Conservation (phyloP, 2,329 filamentous ascomycete species). For the Monilinia laxa region DNA sequence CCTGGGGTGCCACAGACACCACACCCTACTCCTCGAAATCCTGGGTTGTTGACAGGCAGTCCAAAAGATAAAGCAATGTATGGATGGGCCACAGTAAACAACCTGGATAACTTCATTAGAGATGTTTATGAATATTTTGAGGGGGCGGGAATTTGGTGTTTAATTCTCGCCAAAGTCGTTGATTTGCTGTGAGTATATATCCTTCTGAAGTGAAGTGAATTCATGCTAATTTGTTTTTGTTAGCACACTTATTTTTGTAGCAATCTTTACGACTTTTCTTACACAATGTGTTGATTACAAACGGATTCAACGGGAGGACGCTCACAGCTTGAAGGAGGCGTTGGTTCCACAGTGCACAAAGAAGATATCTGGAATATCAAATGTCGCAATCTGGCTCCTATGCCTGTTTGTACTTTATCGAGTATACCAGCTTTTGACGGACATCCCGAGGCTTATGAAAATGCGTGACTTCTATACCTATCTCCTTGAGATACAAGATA, state of each 20-base stretch:
- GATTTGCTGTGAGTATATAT: conserved; percentile 53
- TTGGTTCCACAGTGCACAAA: conserved; percentile 59
- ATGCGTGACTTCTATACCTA: conserved; percentile 71
- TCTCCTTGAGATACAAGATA: conserved; percentile 65
- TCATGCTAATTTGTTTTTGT: conserved; percentile 25
- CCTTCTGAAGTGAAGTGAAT: not conserved
- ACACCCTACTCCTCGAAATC: conserved; percentile 49
- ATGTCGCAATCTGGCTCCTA: conserved; percentile 56
- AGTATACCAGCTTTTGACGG: conserved; percentile 55
- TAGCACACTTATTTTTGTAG: conserved; percentile 64
- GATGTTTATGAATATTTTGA: conserved; percentile 69
- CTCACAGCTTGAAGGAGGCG: conserved; percentile 50
- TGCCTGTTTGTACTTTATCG: conserved; percentile 64
- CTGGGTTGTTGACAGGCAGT: conserved; percentile 50
- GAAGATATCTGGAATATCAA: conserved; percentile 44
- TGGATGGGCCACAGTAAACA: conserved; percentile 70
- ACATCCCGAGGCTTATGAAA: conserved; percentile 58
- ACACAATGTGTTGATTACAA: conserved; percentile 68
- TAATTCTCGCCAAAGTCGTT: conserved; percentile 57
- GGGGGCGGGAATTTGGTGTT: conserved; percentile 68
- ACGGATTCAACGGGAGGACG: conserved; percentile 49
- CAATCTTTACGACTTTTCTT: conserved; percentile 66
- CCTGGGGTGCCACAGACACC: conserved; percentile 17
- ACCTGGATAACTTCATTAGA: conserved; percentile 67
- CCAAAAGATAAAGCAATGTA: conserved; percentile 69